Conservation (phyloP, 192 early-diverging fungal species). For the Backusella circina region DNA sequence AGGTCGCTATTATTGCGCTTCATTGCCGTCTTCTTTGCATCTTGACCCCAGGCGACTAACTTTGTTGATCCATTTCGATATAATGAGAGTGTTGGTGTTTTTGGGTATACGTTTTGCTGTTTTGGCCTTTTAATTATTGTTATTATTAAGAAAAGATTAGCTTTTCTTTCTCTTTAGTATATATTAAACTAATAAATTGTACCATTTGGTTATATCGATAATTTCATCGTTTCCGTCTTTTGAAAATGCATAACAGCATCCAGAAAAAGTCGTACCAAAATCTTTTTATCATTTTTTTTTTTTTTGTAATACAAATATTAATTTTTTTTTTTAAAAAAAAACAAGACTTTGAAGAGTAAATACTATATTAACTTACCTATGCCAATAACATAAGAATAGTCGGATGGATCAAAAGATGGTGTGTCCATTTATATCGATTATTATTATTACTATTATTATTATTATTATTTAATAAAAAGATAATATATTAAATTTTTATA, state of each 20-base stretch:
- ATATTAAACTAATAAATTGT: neutral
- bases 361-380: constrained; percentile 16
- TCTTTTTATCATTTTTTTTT: constrained; percentile 7
- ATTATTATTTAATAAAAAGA: neutral
- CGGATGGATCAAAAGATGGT: constrained; percentile 19
- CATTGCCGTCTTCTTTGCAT: constrained; percentile 33
- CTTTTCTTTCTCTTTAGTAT: neutral
- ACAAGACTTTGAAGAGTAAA: neutral
- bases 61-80: constrained; percentile 37
- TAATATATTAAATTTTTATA: neutral
- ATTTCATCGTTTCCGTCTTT: constrained; percentile 41
- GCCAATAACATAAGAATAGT: constrained; percentile 30
- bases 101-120: constrained; percentile 10
- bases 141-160: neutral
- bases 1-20: constrained; percentile 39
- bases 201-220: constrained; percentile 42
- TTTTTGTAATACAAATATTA: constrained; percentile 1
- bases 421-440: constrained; percentile 3
- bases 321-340: too few relatives aligned
- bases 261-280: constrained; percentile 44
- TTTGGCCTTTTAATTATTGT: constrained; percentile 2
- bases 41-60: constrained; percentile 43
- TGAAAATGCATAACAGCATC: constrained; percentile 42
- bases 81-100: constrained; percentile 39
- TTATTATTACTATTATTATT: neutral